phyloP scores from a whole-genome alignment of 495 filamentous ascomycete species.

The Aspergillus conjunctus region DNA sequence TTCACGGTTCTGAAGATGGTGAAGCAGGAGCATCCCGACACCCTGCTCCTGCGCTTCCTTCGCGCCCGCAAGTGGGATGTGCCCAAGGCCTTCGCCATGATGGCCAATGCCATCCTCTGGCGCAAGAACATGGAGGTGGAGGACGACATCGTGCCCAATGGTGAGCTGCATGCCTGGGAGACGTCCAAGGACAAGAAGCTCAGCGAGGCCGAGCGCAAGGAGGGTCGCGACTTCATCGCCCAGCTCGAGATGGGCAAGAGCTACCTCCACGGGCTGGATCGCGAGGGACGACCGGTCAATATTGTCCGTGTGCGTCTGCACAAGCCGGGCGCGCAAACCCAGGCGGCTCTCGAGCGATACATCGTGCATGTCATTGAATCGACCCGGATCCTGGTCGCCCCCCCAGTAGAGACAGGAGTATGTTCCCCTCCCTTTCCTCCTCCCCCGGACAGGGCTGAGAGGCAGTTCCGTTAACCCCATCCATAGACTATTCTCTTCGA shows the following conservation, averaged over 20 bases:
- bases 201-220: constrained; percentile 60
- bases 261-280: constrained; percentile 85
- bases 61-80: constrained; percentile 96
- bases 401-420: constrained; percentile 88
- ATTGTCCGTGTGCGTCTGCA: constrained; percentile 82
- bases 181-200: constrained; percentile 52
- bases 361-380: constrained; percentile 96
- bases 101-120: constrained; percentile 93
- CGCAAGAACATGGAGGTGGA: constrained; percentile 77
- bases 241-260: constrained; percentile 91
- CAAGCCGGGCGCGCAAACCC: constrained; percentile 76
- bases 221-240: constrained; percentile 76
- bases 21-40: constrained; percentile 92
- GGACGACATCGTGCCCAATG: constrained; percentile 77
- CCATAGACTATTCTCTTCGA: constrained; percentile 83
- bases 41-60: constrained; percentile 84
- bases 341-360: constrained; percentile 77
- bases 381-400: constrained; percentile 74
- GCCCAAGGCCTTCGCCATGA: constrained; percentile 88
- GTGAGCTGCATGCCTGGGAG: constrained; percentile 66
- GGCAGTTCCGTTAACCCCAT: neutral
- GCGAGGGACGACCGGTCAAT: constrained; percentile 82
- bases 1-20: constrained; percentile 91
- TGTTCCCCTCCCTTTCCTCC: constrained; percentile 35
- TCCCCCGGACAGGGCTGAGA: neutral